Evolutionary conservation across 352 stramenopile species (phyloP).

Genomic region (Saprolegnia parasitica): DNA sequence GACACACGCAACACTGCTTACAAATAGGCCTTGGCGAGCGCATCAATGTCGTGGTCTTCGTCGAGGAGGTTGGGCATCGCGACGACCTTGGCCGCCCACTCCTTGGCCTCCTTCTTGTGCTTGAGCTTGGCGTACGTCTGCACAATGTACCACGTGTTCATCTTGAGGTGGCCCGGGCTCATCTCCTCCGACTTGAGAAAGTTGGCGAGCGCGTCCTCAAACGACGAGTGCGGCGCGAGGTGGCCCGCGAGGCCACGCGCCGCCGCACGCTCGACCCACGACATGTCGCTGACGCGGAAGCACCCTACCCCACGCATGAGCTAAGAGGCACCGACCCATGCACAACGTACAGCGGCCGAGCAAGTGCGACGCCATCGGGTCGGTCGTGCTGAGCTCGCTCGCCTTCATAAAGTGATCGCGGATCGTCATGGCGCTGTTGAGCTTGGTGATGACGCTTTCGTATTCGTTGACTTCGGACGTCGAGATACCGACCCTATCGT

Average conservation of each 20-base stretch:
- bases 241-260: conserved; percentile 18
- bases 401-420: conserved; percentile 22
- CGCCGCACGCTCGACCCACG: conserved; percentile 25
- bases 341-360: conserved; percentile 19
- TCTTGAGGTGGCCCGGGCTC: conserved; percentile 67
- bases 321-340: neutral
- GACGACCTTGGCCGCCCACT: conserved; percentile 47
- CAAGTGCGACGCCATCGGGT: conserved; percentile 26
- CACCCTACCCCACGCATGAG: conserved; percentile 8
- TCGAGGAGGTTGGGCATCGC: conserved; percentile 47
- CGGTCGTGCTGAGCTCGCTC: conserved; percentile 24
- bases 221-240: conserved; percentile 19
- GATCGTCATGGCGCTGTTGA: neutral
- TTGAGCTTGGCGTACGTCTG: conserved; percentile 71
- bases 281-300: conserved; percentile 22
- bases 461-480: conserved; percentile 1
- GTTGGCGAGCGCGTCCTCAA: conserved; percentile 28
- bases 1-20: too few relatives aligned
- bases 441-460: neutral
- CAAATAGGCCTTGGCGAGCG: conserved; percentile 3
- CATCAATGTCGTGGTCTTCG: conserved; percentile 39
- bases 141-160: conserved; percentile 57
- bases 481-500: conserved; percentile 7
- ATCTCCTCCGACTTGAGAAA: conserved; percentile 40
- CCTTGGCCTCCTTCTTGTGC: conserved; percentile 34